Percentiles rank a stretch among this genome's conserved stretches.
Evolutionary conservation across 805 yeast species (phyloP).

Genomic region (Hanseniaspora thailandica): DNA sequence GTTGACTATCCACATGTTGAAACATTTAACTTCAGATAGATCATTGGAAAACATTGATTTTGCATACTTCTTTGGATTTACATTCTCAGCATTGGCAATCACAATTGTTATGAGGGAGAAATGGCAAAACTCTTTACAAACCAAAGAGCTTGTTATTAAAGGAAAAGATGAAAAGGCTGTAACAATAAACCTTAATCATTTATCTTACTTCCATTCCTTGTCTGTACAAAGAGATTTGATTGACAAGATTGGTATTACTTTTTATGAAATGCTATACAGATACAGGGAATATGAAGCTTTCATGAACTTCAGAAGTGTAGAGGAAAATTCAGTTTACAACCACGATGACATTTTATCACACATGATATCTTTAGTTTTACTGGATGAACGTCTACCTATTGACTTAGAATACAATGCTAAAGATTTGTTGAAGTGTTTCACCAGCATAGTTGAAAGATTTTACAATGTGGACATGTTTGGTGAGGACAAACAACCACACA

Average conservation of each 20-base stretch:
- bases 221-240: conserved; percentile 12
- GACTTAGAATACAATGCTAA: conserved; percentile 1
- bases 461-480: conserved; percentile 10
- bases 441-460: conserved; percentile 7
- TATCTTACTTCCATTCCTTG: conserved; percentile 11
- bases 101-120: conserved; percentile 6
- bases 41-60: background rate
- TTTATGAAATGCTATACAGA: conserved; percentile 10
- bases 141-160: background rate
- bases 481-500: conserved; percentile 10
- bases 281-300: background rate
- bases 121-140: conserved; percentile 4
- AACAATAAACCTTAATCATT: conserved; percentile 5
- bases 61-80: conserved; percentile 1
- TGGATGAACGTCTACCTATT: background rate
- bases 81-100: conserved; percentile 7
- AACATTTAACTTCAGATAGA: background rate
- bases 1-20: background rate
- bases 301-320: background rate
- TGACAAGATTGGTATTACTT: conserved; percentile 11
- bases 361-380: conserved; percentile 5
- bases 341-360: conserved; percentile 8
- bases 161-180: background rate
- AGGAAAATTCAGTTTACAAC: background rate
- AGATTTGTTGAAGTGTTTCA: conserved; percentile 3